Evolutionary conservation across 257 asterid genomes (phyloP), one percentile per base, ranked within the genome.

Genomic region (Petunia secreta): DNA sequence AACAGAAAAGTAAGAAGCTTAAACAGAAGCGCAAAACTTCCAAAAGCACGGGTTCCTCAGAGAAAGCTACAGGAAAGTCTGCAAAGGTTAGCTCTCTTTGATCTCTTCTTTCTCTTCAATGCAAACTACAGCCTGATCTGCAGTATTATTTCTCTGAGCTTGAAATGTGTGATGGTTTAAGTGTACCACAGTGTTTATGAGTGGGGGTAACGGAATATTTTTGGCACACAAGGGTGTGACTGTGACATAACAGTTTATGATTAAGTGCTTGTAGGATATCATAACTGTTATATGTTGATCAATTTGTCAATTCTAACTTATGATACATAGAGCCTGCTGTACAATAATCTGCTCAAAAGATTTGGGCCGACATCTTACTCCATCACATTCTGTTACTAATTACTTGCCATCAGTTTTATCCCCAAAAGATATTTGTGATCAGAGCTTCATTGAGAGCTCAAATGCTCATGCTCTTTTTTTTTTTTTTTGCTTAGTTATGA

Each of bases 1-100:
- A 25, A 50, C 81, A 84, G 90, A 89, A 89, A 89, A 85, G 89
- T 76, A 89, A 90, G 88, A 94, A 86, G 85, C 87, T 41, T 48
- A 73, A 73, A 73, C 5, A 85, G 64, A 92, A 86, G 90, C 83
- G 88, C 46, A 90, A 83, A 82, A 77, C 80, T 68, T 84, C 91
- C 77, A 67, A 90, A 15, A 85, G 85, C 82, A 94, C 86, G 85
- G 85, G 88, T 81, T 78, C 89, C 8, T 80, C 87, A 63, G 89
- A 79, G 57, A 83, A 43, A 41, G 68, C 88, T 80, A 78, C 82
- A 44, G 86, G 85, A 64, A 90, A 85, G 73, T 80, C 93, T 36
- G 78, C 82, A 41, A 94, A 94, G 97, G 97, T 92, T 80, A 75
- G 63, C 44, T 48, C 25, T 73, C 41, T 34, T 10, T 73, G 36